These are phyloP conservation scores for Acrocalymma vagum DNA, from an alignment of 2,329 filamentous ascomycete species.

Conservation along the genomic window DNA sequence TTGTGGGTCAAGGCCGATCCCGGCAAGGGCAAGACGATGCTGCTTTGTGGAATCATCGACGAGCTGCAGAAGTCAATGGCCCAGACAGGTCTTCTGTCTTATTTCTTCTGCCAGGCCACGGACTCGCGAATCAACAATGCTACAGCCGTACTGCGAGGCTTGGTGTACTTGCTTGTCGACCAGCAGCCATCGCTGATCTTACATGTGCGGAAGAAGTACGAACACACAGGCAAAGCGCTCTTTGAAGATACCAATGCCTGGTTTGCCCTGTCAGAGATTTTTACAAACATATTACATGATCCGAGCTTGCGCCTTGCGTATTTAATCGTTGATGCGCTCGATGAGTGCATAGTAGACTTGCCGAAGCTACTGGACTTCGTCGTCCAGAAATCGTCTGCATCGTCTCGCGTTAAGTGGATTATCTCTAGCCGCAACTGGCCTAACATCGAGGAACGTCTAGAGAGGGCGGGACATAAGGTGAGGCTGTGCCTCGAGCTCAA, in stretches of 20 bases:
- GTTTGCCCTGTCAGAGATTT: constrained; percentile 45
- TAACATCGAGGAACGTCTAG: constrained; percentile 45
- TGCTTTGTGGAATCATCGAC: constrained; percentile 33
- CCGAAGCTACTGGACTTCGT: constrained; percentile 4
- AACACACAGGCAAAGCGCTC: constrained; percentile 39
- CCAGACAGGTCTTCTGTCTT: constrained; percentile 25
- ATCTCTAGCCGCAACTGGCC: constrained; percentile 54
- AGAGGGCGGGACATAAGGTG: constrained; percentile 15
- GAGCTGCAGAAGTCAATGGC: constrained; percentile 25
- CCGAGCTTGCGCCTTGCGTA: constrained; percentile 28
- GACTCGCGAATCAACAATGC: no score
- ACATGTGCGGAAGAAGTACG: constrained; percentile 46
- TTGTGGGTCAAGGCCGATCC: constrained; percentile 46
- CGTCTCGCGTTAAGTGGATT: constrained; percentile 20
- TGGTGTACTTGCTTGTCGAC: constrained; percentile 51
- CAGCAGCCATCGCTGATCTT: constrained; percentile 44
- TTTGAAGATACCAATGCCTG: constrained; percentile 56
- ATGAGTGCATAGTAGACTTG: constrained; percentile 49
- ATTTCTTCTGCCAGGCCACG: constrained; percentile 44
- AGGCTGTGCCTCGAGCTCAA: constrained; percentile 47
- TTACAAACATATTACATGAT: constrained; percentile 51
- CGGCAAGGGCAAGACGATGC: constrained; percentile 37
- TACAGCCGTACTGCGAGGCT: constrained; percentile 54
- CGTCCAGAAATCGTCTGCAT: neutral
- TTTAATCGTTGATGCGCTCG: constrained; percentile 58